Evolutionary conservation across 495 filamentous ascomycete species (phyloP), one percentile per base, ranked within the genome.

Genomic region (Penicillium subrubescens): DNA sequence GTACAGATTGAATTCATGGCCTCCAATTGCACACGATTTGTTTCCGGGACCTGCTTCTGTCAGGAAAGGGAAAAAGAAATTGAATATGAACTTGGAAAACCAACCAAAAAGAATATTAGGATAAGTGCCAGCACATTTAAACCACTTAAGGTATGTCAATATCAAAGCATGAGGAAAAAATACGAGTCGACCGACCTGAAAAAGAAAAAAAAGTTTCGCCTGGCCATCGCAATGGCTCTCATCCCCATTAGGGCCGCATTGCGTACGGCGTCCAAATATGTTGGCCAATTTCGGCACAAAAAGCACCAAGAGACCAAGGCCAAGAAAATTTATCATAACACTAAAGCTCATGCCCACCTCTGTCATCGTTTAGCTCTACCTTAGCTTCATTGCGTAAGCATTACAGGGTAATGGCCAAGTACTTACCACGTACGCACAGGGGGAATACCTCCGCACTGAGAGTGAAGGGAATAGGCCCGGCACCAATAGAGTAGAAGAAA

Each of bases 291-390:
- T 46, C 5, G 70, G 72, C 1, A 74, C 72, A 59, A 69, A 64
- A n/a, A 72, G 59, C 8, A 74, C 66, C 48, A 74, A 35, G 12
- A 72, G 57, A 1, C 72, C 66, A 0, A 75, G 64, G 14, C 66
- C 64, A 21, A 86, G 84, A 17, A 89, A 80, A 53, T 85, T 87
- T 2, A 84, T 88, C 33, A 89, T 88, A 12, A 92, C 88, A 8
- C 88, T 82, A 67, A 88, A 88, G 3, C 81, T 83, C 89, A 92
- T 92, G 46, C 89, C 89, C 15, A 90, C 80, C 68, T 91, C 72
- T 75, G 35, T 10, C 29, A 31, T 8, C 12, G 15, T 3, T 62
- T 31, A 57, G 57, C 59, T 35, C 46, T 46, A 14, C n/a, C n/a
- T n/a, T n/a, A n/a, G n/a, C n/a, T n/a, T n/a, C n/a, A n/a, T n/a